Conservation (phyloP, 2,329 filamentous ascomycete species). For the Xylariaceae sp. region DNA sequence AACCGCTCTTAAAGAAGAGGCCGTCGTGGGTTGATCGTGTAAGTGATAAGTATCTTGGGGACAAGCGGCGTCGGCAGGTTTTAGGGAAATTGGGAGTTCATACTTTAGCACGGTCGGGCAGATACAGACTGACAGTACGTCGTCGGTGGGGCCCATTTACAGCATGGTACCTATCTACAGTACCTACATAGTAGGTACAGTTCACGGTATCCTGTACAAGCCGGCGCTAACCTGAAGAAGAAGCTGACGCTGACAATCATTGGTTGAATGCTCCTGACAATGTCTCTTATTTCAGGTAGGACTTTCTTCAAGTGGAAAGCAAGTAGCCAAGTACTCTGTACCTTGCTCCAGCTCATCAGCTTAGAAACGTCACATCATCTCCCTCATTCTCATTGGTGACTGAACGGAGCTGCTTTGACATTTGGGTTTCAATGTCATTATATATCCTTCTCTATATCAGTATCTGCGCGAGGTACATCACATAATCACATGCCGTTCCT, state of each 20-base stretch:
- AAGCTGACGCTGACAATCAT: slow-evolving; percentile 16
- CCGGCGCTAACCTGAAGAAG: slow-evolving; percentile 20
- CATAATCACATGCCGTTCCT: too few species aligned
- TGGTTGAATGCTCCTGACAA: slow-evolving; percentile 25
- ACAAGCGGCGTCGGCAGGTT: slow-evolving; percentile 17
- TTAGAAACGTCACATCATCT: too few species aligned
- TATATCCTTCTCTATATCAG: too few species aligned
- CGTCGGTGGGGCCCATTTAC: slow-evolving; percentile 1
- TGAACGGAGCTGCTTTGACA: too few species aligned
- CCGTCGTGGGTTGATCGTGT: slow-evolving; percentile 1
- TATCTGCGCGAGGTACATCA: too few species aligned
- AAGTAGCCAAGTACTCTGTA: too few species aligned
- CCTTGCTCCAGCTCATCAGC: too few species aligned
- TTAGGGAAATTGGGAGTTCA: slow-evolving; percentile 28
- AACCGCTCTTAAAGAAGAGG: slow-evolving; percentile 2
- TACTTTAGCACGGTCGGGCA: slow-evolving; percentile 4
- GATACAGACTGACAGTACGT: slow-evolving; percentile 2
- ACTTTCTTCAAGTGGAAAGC: too few species aligned
- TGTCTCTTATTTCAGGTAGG: not conserved
- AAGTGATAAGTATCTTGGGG: slow-evolving; percentile 15
- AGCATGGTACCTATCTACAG: too few species aligned
- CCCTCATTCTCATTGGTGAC: too few species aligned
- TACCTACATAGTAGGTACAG: not conserved
- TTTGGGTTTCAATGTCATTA: too few species aligned
- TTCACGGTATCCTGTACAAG: not conserved